phyloP scores from a whole-genome alignment of 306 rosid genomes.

The Cicer bijugum region DNA sequence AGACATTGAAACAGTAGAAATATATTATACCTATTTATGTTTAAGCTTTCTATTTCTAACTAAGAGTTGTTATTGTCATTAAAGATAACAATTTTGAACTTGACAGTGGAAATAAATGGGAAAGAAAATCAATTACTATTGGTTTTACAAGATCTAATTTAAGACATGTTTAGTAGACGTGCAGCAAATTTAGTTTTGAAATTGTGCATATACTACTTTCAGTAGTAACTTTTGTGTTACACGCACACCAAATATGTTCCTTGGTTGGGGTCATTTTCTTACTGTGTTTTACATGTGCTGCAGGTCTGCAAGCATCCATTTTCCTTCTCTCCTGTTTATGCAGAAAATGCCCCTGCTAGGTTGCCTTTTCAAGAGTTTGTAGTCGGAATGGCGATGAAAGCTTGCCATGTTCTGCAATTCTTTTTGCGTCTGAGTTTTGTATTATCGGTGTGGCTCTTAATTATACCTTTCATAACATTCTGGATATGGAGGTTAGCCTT shows the following conservation, averaged over 20 bases:
- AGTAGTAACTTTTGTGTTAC: slow-evolving; percentile 20
- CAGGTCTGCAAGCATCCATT: slow-evolving; percentile 99
- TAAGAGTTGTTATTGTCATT: slow-evolving; percentile 8
- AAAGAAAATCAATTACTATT: slow-evolving; percentile 16
- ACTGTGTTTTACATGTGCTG: slow-evolving; percentile 39
- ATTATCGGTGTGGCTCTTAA: slow-evolving; percentile 95
- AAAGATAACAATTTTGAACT: slow-evolving; percentile 24
- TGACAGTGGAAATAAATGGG: not conserved
- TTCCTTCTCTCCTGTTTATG: slow-evolving; percentile 97
- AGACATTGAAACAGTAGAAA: not conserved
- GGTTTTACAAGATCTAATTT: slow-evolving; percentile 30
- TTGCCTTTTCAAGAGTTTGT: slow-evolving; percentile 97
- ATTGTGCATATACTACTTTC: slow-evolving; percentile 15
- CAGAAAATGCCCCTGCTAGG: slow-evolving; percentile 93
- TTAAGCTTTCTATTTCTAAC: slow-evolving; percentile 16
- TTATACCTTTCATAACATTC: slow-evolving; percentile 94
- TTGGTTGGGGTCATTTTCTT: slow-evolving; percentile 1
- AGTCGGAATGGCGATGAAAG: slow-evolving; percentile 97
- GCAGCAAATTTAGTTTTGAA: slow-evolving; percentile 5
- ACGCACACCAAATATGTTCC: not conserved
- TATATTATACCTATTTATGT: not conserved
- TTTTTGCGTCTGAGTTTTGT: slow-evolving; percentile 94
- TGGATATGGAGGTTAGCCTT: slow-evolving; percentile 99
- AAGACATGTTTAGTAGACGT: not conserved
- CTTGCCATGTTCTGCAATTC: slow-evolving; percentile 96